phyloP scores from a whole-genome alignment of 2,329 filamentous ascomycete genomes.

The Hymenoscyphus repandus region DNA sequence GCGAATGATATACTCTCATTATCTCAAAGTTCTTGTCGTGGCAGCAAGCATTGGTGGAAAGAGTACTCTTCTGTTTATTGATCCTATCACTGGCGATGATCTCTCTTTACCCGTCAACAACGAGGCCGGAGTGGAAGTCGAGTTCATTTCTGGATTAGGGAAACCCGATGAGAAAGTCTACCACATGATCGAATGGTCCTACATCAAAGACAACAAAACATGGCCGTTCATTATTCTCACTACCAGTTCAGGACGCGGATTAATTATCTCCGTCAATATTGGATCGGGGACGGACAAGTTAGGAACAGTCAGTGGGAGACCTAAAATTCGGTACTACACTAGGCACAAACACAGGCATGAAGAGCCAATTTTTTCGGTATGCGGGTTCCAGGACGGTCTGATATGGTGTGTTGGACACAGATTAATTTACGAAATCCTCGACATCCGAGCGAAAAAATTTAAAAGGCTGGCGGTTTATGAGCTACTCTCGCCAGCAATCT shows the following conservation, averaged over 20 bases:
- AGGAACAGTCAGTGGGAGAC: not conserved
- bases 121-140: slow-evolving; percentile 36
- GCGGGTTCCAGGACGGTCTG: slow-evolving; percentile 49
- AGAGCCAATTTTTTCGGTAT: slow-evolving; percentile 50
- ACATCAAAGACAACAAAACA: slow-evolving; percentile 48
- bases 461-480: slow-evolving; percentile 41
- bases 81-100: slow-evolving; percentile 48
- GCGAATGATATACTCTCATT: slow-evolving; percentile 49
- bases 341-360: slow-evolving; percentile 43
- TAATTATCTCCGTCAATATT: slow-evolving; percentile 48
- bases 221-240: slow-evolving; percentile 61
- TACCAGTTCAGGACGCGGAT: slow-evolving; percentile 47
- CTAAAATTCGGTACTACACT: slow-evolving; percentile 48
- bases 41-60: slow-evolving; percentile 39
- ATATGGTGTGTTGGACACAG: slow-evolving; percentile 49
- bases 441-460: slow-evolving; percentile 46
- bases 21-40: slow-evolving; percentile 49
- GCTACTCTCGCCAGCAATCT: slow-evolving; percentile 49
- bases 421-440: slow-evolving; percentile 53
- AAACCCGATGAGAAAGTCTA: slow-evolving; percentile 53
- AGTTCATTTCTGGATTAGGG: slow-evolving; percentile 52
- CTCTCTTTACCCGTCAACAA: slow-evolving; percentile 42
- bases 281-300: slow-evolving; percentile 19
- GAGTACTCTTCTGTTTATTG: slow-evolving; percentile 51
- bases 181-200: slow-evolving; percentile 59